Evolutionary conservation across 2,329 filamentous ascomycete genomes (phyloP).

Genomic region (Scolecobasidium constrictum): DNA sequence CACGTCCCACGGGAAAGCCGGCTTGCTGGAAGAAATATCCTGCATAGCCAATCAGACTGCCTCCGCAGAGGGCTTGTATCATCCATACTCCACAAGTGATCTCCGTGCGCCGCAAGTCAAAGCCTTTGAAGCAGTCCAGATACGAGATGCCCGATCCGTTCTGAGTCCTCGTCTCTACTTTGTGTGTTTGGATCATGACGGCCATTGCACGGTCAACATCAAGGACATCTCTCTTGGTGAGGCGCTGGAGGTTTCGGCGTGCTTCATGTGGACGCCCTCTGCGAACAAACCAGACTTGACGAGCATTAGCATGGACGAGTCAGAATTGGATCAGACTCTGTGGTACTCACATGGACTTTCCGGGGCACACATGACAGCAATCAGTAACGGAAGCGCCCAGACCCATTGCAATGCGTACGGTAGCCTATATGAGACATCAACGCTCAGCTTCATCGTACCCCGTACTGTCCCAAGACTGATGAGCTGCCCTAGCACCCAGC

Average conservation of each 20-base stretch:
- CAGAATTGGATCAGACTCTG: too few species aligned
- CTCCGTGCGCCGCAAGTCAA: slow-evolving; percentile 68
- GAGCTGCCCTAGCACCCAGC: slow-evolving; percentile 66
- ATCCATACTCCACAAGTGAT: slow-evolving; percentile 47
- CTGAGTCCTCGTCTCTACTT: slow-evolving; percentile 66
- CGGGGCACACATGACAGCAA: slow-evolving; percentile 57
- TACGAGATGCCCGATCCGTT: slow-evolving; percentile 67
- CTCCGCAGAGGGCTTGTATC: slow-evolving; percentile 37
- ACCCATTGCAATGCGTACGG: slow-evolving; percentile 64
- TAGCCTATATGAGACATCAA: slow-evolving; percentile 60
- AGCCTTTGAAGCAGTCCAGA: slow-evolving; percentile 72
- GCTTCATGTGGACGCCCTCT: slow-evolving; percentile 54
- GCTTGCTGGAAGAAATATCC: slow-evolving; percentile 40
- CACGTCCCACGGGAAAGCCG: slow-evolving; percentile 30
- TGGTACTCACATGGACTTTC: slow-evolving; percentile 63
- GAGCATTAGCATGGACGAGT: too few species aligned
- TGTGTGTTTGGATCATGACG: slow-evolving; percentile 88
- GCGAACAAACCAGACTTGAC: slow-evolving; percentile 67
- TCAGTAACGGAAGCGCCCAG: slow-evolving; percentile 57
- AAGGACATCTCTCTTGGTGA: slow-evolving; percentile 60
- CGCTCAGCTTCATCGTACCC: slow-evolving; percentile 51
- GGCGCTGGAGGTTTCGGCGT: slow-evolving; percentile 52
- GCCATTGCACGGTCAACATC: slow-evolving; percentile 71
- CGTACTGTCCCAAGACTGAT: slow-evolving; percentile 63
- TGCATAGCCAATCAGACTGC: slow-evolving; percentile 35